These are phyloP conservation scores for Blastomyces emzantsi DNA, from an alignment of 2,329 filamentous ascomycete species.

Conservation along the genomic window DNA sequence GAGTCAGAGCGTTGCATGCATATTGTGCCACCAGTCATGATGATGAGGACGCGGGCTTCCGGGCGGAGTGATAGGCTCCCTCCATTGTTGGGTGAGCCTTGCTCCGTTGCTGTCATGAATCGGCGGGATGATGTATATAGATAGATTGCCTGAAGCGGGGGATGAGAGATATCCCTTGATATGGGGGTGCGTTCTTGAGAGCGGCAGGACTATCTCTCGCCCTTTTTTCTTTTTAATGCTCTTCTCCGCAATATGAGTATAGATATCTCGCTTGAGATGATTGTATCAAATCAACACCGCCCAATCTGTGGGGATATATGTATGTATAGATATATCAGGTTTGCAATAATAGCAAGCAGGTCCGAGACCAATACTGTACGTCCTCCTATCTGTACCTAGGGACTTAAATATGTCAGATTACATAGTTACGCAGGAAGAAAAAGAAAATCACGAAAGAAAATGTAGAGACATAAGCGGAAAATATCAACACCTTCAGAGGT, in stretches of 20 bases:
- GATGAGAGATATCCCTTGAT: background rate
- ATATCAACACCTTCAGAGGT: background rate
- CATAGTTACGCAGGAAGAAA: background rate
- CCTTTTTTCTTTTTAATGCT: background rate
- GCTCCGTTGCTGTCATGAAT: background rate
- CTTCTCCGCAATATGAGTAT: background rate
- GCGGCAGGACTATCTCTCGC: background rate
- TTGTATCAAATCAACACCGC: background rate
- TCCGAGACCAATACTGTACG: background rate
- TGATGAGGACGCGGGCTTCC: conserved; percentile 75
- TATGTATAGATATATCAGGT: background rate
- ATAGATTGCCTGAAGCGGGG: background rate
- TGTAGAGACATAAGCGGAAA: background rate
- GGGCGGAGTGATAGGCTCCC: conserved; percentile 23
- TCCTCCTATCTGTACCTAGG: background rate
- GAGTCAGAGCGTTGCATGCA: conserved; percentile 79
- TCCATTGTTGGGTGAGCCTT: background rate
- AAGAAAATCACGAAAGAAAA: background rate
- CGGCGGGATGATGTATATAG: background rate
- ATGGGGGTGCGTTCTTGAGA: background rate
- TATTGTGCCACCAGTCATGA: conserved; percentile 76
- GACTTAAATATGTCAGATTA: background rate
- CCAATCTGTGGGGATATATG: background rate
- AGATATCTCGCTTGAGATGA: background rate
- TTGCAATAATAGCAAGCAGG: background rate